These are phyloP conservation scores for Hypoxylon sp. DNA, from an alignment of 2,329 filamentous ascomycete genomes.

Conservation along the genomic window DNA sequence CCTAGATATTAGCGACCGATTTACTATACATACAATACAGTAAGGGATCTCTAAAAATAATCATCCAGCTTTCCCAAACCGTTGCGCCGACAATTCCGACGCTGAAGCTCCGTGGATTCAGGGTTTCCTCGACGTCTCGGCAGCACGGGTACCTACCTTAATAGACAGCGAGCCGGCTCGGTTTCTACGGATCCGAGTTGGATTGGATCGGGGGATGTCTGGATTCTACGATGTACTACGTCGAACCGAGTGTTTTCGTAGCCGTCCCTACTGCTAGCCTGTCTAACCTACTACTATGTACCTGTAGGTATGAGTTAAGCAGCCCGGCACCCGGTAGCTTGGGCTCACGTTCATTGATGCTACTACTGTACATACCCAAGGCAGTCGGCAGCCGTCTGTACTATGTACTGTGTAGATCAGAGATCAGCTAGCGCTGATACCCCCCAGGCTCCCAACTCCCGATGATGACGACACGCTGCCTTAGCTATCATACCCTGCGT, in stretches of 20 bases:
- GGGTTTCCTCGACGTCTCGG: neutral
- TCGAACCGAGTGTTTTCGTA: neutral
- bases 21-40: neutral
- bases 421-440: too few relatives aligned
- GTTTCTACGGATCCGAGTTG: neutral
- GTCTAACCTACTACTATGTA: too few relatives aligned
- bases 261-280: neutral
- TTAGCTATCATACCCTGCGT: too few relatives aligned
- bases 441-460: neutral
- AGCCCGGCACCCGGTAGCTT: too few relatives aligned
- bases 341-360: too few relatives aligned
- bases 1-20: neutral
- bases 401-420: neutral
- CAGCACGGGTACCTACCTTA: neutral
- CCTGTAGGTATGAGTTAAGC: too few relatives aligned
- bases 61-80: neutral
- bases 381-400: neutral
- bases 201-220: neutral
- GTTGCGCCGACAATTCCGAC: neutral
- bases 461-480: conserved; percentile 27
- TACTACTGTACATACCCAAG: too few relatives aligned
- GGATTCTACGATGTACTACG: too few relatives aligned
- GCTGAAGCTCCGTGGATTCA: neutral
- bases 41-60: conserved; percentile 1
- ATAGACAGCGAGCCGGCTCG: neutral